A percentile compares a stretch with the other conserved stretches of the same genome.
Evolutionary conservation across 768 basidiomycete species (phyloP).

Genomic region (Clitopilus hobsonii): DNA sequence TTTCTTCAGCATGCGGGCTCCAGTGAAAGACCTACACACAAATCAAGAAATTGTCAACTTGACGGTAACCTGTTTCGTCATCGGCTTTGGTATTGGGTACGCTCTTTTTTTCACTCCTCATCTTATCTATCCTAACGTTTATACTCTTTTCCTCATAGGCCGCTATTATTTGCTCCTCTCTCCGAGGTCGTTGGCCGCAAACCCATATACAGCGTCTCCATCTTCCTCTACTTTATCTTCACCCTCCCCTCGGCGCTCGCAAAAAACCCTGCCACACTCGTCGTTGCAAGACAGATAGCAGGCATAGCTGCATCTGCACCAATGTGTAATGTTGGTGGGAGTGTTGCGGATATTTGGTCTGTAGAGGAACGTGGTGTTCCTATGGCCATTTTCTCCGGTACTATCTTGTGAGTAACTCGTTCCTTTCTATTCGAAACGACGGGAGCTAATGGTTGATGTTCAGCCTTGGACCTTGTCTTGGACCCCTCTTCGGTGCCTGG

Average conservation of each 20-base stretch:
- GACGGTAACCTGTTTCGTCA: slow-evolving; percentile 38
- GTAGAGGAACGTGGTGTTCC: slow-evolving; percentile 39
- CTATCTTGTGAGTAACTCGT: slow-evolving; percentile 33
- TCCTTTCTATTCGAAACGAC: background rate
- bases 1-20: slow-evolving; percentile 24
- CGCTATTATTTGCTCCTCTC: slow-evolving; percentile 35
- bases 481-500: slow-evolving; percentile 46
- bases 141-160: slow-evolving; percentile 18
- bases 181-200: slow-evolving; percentile 33
- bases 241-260: slow-evolving; percentile 42
- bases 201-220: slow-evolving; percentile 30
- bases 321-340: slow-evolving; percentile 41
- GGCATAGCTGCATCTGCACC: slow-evolving; percentile 32
- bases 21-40: slow-evolving; percentile 24
- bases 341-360: slow-evolving; percentile 37
- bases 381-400: slow-evolving; percentile 43
- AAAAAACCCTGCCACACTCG: slow-evolving; percentile 37
- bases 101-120: slow-evolving; percentile 14
- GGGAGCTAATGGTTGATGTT: no score
- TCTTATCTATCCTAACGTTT: slow-evolving; percentile 14
- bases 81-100: slow-evolving; percentile 36
- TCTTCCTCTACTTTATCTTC: slow-evolving; percentile 40
- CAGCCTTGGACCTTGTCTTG: slow-evolving; percentile 41
- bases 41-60: slow-evolving; percentile 34
- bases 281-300: slow-evolving; percentile 35